Conservation (phyloP, 345 rosid genomes). For the Raphanus sativus region DNA sequence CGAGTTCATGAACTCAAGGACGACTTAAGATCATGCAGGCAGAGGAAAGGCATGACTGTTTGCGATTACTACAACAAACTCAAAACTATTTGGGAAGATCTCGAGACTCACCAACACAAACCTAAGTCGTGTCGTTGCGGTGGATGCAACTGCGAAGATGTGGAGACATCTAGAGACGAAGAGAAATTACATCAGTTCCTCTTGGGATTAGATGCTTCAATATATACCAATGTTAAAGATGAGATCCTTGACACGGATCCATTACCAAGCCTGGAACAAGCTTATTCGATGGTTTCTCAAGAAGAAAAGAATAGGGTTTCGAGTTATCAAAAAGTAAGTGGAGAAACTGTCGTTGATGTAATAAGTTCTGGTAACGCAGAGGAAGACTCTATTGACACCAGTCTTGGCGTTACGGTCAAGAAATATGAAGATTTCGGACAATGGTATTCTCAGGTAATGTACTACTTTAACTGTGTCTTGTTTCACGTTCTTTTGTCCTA, state of each 20-base stretch:
- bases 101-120: neutral
- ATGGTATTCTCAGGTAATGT: conserved; percentile 84
- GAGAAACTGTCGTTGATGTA: neutral
- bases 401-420: conserved; percentile 73
- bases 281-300: neutral
- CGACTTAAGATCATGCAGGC: neutral
- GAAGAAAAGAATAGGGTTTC: neutral
- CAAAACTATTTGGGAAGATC: neutral
- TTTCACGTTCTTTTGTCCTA: neutral
- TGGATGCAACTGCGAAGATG: neutral
- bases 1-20: neutral
- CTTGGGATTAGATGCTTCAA: neutral
- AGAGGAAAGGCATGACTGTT: neutral
- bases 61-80: neutral
- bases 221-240: neutral
- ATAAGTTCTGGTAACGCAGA: neutral
- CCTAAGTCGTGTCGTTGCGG: neutral
- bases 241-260: neutral
- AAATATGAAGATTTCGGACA: conserved; percentile 94
- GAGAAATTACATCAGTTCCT: neutral
- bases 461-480: neutral
- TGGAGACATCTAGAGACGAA: neutral
- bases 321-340: neutral
- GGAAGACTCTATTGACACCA: neutral
- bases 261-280: neutral